A percentile compares a stretch with the other conserved stretches of the same genome.
Evolutionary conservation across 2,329 filamentous ascomycete genomes (phyloP).

Genomic region (Lachnellula arida): DNA sequence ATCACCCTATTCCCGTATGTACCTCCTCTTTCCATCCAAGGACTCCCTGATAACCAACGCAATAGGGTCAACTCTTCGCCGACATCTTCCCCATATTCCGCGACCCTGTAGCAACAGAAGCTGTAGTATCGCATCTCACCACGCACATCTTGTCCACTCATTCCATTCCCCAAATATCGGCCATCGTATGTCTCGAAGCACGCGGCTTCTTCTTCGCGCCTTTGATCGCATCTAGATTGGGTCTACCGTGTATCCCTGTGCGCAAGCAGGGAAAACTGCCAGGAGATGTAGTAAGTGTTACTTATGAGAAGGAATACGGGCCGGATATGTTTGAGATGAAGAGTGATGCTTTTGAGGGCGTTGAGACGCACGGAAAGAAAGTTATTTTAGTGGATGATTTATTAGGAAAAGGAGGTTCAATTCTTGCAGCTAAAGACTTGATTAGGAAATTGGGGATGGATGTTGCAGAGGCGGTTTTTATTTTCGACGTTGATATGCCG

Average conservation of each 20-base stretch:
- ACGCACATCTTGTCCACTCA: conserved; percentile 15
- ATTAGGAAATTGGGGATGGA: conserved; percentile 77
- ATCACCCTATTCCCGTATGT: conserved; percentile 16
- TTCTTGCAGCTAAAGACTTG: conserved; percentile 76
- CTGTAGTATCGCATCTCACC: conserved; percentile 14
- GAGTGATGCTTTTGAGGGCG: conserved; percentile 51
- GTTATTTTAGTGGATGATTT: conserved; percentile 94
- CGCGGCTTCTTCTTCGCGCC: conserved; percentile 93
- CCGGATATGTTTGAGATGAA: conserved; percentile 94
- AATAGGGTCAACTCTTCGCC: conserved; percentile 18
- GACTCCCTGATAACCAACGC: neutral
- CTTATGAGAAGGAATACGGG: conserved; percentile 92
- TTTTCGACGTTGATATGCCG: conserved; percentile 69
- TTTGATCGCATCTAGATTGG: conserved; percentile 72
- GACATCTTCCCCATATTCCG: conserved; percentile 23
- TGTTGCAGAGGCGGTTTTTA: conserved; percentile 81
- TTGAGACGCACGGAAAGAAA: conserved; percentile 73
- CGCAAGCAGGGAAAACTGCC: conserved; percentile 93
- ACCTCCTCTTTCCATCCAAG: neutral
- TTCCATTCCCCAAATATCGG: conserved; percentile 9
- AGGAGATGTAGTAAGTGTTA: conserved; percentile 74
- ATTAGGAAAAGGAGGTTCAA: conserved; percentile 91
- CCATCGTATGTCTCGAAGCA: conserved; percentile 81
- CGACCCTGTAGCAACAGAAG: conserved; percentile 16
- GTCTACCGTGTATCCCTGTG: conserved; percentile 81